Evolutionary conservation across 768 basidiomycete genomes (phyloP).

Genomic region (Neoboletus subvelutipes): DNA sequence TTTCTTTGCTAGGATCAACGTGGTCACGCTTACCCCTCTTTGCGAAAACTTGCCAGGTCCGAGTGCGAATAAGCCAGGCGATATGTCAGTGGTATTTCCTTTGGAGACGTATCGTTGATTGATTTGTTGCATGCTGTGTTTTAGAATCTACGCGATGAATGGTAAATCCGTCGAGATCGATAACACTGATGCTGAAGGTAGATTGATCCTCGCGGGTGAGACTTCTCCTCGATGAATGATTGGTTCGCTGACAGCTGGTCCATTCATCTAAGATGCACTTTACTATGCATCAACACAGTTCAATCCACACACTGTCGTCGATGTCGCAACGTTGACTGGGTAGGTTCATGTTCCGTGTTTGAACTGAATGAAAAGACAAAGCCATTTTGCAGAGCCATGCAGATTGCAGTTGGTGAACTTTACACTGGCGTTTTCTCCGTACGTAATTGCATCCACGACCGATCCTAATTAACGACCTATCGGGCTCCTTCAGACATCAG

Average conservation of each 20-base stretch:
- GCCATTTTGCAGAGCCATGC: constrained; percentile 55
- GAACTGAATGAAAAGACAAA: neutral
- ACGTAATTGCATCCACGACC: constrained; percentile 15
- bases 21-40: constrained; percentile 70
- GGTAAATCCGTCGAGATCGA: constrained; percentile 86
- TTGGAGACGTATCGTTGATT: neutral
- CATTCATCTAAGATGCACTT: constrained; percentile 58
- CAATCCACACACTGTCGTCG: constrained; percentile 80
- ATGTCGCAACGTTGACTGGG: constrained; percentile 88
- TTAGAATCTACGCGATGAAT: constrained; percentile 81
- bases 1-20: constrained; percentile 55
- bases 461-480: neutral
- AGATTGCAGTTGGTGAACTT: constrained; percentile 69
- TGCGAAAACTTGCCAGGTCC: constrained; percentile 86
- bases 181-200: constrained; percentile 85
- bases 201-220: constrained; percentile 70
- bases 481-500: constrained; percentile 52
- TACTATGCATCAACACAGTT: constrained; percentile 77
- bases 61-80: constrained; percentile 71
- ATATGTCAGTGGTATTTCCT: constrained; percentile 52
- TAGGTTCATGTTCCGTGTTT: constrained; percentile 27
- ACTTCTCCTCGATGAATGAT: neutral
- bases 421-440: constrained; percentile 81
- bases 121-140: neutral
- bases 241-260: neutral